A percentile compares a stretch with the other conserved stretches of the same genome.
Conservation (phyloP, 768 basidiomycete genomes). For the Kwoniella botswanensis region DNA sequence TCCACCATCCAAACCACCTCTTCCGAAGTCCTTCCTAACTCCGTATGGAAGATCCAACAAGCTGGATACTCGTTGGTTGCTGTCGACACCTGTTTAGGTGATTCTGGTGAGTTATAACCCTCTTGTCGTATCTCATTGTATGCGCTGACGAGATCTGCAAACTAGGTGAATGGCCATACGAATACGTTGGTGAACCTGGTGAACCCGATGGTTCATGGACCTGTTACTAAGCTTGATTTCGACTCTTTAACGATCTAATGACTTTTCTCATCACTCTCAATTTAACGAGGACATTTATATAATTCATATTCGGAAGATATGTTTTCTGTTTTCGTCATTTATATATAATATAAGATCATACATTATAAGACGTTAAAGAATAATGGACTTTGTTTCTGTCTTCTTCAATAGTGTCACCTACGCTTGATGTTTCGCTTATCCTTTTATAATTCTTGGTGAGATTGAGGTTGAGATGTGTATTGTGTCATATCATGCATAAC, state of each 20-base stretch:
- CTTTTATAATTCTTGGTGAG: neutral
- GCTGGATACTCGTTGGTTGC: conserved; percentile 54
- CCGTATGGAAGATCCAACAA: conserved; percentile 31
- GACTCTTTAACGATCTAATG: conserved; percentile 5
- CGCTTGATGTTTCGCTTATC: neutral
- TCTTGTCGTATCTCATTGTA: neutral
- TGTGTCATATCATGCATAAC: conserved; percentile 1
- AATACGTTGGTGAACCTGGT: conserved; percentile 48
- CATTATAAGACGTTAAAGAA: neutral
- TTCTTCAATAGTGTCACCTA: neutral
- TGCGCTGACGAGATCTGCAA: conserved; percentile 1
- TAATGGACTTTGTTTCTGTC: neutral
- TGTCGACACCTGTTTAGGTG: conserved; percentile 56
- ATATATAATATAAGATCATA: conserved; percentile 1
- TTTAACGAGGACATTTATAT: conserved; percentile 9
- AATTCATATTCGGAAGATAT: neutral
- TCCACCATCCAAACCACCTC: conserved; percentile 31
- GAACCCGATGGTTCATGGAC: conserved; percentile 49
- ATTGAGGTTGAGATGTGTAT: neutral
- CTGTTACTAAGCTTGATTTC: conserved; percentile 32
- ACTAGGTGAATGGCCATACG: conserved; percentile 55
- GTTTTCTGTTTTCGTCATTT: neutral
- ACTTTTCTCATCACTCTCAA: neutral
- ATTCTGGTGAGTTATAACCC: conserved; percentile 28
- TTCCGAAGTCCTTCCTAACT: conserved; percentile 47